These are phyloP conservation scores for Ajuga reptans DNA, from an alignment of 305 asterid genomes.

Conservation along the genomic window DNA sequence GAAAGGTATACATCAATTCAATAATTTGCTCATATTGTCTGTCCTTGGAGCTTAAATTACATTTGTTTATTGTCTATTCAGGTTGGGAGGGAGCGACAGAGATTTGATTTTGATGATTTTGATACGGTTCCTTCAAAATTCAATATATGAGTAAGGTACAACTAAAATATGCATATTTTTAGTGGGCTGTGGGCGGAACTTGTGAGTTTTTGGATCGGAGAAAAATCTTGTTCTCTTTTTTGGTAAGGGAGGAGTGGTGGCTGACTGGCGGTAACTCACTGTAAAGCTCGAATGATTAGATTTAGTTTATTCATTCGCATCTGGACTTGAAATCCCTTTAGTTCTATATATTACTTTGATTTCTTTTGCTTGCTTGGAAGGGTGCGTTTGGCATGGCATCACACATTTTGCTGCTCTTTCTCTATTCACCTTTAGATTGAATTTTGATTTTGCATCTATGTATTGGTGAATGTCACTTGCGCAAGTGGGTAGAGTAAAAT, in stretches of 20 bases:
- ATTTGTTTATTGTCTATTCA: slow-evolving; percentile 16
- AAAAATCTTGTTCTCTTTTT: neutral
- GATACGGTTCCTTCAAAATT: slow-evolving; percentile 72
- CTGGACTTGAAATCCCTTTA: neutral
- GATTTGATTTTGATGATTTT: slow-evolving; percentile 84
- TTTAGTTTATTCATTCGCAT: neutral
- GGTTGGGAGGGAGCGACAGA: slow-evolving; percentile 85
- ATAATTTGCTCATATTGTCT: too few relatives aligned
- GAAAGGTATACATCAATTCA: slow-evolving; percentile 46
- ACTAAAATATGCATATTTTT: neutral
- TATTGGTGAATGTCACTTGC: too few relatives aligned
- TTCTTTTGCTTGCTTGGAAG: neutral
- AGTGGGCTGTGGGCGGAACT: neutral
- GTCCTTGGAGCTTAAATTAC: neutral
- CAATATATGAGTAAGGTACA: slow-evolving; percentile 41
- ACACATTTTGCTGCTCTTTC: neutral
- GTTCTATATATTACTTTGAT: neutral
- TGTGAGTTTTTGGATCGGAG: slow-evolving; percentile 15
- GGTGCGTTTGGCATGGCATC: neutral
- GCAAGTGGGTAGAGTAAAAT: too few relatives aligned
- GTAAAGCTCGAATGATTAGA: slow-evolving; percentile 19
- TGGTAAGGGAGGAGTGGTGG: neutral
- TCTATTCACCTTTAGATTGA: too few relatives aligned
- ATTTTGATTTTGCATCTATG: too few relatives aligned
- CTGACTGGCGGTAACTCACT: slow-evolving; percentile 13